phyloP scores from a whole-genome alignment of 768 basidiomycete genomes.

The Kondoa subrosea region DNA sequence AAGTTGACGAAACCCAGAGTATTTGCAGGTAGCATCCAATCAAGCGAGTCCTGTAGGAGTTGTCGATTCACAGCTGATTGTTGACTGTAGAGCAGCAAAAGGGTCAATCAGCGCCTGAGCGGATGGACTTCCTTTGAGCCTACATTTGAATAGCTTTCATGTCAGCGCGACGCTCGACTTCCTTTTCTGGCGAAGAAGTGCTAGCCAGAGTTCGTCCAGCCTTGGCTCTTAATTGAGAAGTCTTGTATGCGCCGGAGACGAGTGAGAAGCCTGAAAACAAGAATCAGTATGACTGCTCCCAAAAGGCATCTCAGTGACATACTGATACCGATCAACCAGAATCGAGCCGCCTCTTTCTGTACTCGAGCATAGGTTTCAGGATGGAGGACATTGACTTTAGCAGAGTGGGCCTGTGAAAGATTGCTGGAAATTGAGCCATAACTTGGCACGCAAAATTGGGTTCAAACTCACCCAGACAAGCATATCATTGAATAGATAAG shows the following conservation, averaged over 20 bases:
- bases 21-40: slow-evolving; percentile 77
- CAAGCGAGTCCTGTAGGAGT: slow-evolving; percentile 64
- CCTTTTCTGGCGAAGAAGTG: slow-evolving; percentile 44
- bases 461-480: slow-evolving; percentile 56
- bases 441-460: background rate
- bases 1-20: slow-evolving; percentile 56
- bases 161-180: slow-evolving; percentile 49
- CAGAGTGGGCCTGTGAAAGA: slow-evolving; percentile 23
- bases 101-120: slow-evolving; percentile 14
- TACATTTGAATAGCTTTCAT: slow-evolving; percentile 34
- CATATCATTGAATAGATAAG: slow-evolving; percentile 65
- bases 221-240: slow-evolving; percentile 22
- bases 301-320: background rate
- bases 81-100: background rate
- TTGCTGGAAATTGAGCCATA: background rate
- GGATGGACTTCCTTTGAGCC: background rate
- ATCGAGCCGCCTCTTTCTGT: slow-evolving; percentile 20
- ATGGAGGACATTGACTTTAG: slow-evolving; percentile 24
- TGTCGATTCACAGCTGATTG: slow-evolving; percentile 35
- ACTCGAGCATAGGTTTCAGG: slow-evolving; percentile 12
- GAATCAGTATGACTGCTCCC: background rate
- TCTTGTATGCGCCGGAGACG: slow-evolving; percentile 23
- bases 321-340: slow-evolving; percentile 27
- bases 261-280: slow-evolving; percentile 20
- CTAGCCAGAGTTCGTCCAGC: slow-evolving; percentile 26